Conservation (phyloP, 331 rosid genomes). For the Phaseolus coccineus region DNA sequence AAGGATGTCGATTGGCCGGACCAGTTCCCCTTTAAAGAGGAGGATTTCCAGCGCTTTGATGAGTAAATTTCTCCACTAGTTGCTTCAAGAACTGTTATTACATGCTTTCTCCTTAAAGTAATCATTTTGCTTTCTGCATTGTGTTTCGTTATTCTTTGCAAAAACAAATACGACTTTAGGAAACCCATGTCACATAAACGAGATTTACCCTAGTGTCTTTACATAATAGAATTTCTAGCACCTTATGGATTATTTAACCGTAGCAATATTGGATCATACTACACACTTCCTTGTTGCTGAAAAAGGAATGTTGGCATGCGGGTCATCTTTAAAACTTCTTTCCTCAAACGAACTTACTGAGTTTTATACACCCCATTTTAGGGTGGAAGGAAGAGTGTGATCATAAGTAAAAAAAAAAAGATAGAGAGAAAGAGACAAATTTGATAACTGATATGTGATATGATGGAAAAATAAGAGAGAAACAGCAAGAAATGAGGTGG, state of each 20-base stretch:
- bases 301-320: background rate
- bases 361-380: background rate
- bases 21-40: constrained; percentile 76
- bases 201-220: background rate
- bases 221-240: background rate
- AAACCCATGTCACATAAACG: background rate
- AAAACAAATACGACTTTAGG: background rate
- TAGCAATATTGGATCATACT: background rate
- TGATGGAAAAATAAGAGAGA: too few species aligned
- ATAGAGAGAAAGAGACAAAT: too few species aligned
- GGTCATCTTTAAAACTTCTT: background rate
- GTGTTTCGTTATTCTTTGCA: background rate
- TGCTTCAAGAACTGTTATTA: background rate
- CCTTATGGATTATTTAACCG: background rate
- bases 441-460: too few species aligned
- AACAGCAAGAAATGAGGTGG: too few species aligned
- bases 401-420: too few species aligned
- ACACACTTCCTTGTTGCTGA: background rate
- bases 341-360: background rate
- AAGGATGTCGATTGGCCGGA: constrained; percentile 83
- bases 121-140: background rate
- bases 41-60: constrained; percentile 82
- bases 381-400: too few species aligned
- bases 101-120: background rate
- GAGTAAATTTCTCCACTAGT: constrained; percentile 56